A percentile compares a stretch with the other conserved stretches of the same genome.
These are phyloP conservation scores for Hydnomerulius pinastri DNA, from an alignment of 768 basidiomycete species.

Conservation along the genomic window DNA sequence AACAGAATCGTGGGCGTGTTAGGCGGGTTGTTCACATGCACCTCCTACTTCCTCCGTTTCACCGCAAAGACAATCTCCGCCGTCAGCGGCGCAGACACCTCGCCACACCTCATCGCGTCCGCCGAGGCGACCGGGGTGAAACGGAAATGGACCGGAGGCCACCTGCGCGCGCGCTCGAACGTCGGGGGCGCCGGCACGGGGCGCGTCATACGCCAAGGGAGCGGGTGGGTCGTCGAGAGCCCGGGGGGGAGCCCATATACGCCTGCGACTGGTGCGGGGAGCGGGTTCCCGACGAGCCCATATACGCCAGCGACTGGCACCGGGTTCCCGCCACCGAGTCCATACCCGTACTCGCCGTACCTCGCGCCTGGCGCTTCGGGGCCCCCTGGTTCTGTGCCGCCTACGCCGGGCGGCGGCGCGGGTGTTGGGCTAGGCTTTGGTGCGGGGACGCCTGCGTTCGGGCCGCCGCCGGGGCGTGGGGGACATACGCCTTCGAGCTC, in stretches of 20 bases:
- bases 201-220: constrained; percentile 56
- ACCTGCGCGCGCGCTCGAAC: constrained; percentile 58
- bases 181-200: constrained; percentile 23
- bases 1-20: constrained; percentile 83
- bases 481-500: constrained; percentile 23
- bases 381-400: constrained; percentile 29
- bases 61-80: constrained; percentile 65
- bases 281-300: no score
- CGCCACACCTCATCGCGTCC: constrained; percentile 59
- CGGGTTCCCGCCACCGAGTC: constrained; percentile 27
- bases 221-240: constrained; percentile 62
- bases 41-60: constrained; percentile 72
- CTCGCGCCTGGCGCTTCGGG: constrained; percentile 29
- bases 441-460: constrained; percentile 18
- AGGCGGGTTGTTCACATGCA: constrained; percentile 87
- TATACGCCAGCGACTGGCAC: constrained; percentile 34
- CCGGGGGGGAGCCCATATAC: constrained; percentile 34
- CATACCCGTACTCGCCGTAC: constrained; percentile 36
- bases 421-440: constrained; percentile 33
- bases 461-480: constrained; percentile 23
- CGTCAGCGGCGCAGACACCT: constrained; percentile 54
- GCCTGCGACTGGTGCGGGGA: constrained; percentile 32
- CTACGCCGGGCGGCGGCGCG: constrained; percentile 20
- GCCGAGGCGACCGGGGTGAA: constrained; percentile 66
- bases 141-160: constrained; percentile 67